Evolutionary conservation across 306 rosid species (phyloP), one percentile per base, ranked within the genome.

Genomic region (Rubus idaeus): DNA sequence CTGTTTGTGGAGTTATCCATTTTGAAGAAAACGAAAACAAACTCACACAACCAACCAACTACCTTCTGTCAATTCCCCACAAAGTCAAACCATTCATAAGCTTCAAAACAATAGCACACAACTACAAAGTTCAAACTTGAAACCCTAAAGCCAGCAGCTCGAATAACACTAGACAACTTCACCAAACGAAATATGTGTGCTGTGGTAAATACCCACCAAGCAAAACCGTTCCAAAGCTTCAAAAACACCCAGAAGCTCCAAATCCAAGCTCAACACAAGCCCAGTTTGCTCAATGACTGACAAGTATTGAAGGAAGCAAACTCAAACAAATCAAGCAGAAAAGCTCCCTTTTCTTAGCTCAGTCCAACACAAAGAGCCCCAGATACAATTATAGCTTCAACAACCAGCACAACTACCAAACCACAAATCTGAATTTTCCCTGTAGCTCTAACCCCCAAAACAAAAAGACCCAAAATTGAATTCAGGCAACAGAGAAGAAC

Each of bases 1-100:
- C 87, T 87, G 72, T 86, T 94, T 79, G 80, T 88, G 14, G 93
- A 88, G 70, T 88, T 88, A 81, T 94, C 97, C 98, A 94, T 93
- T 68, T 80, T 56, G 41, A 78, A 14, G 49, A 58, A 57, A 69
- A 57, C 64, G 26, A 71, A 20, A 47, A 53, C 39, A 68, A 78
- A 73, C 79, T 69, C 61, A 21, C 83, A 79, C 68, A 30, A 72
- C 78, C 21, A 16, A 77, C 16, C 78, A 63, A 57, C 20, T 75
- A 71, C 26, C 78, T 82, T 53, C 39, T 41, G 55, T 66, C 37
- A 66, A 70, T 63, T 30, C 71, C 83, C 67, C 42, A 81, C 77
- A 35, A 76, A 83, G 77, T 83, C 82, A 83, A 90, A 78, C 72
- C 81, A 81, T 13, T 72, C 77, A 14, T 18, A 82, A 81, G 47